A percentile compares a stretch with the other conserved stretches of the same genome.
phyloP scores from a whole-genome alignment of 192 early-diverging fungal genomes.

The Chytriomyces sp. region DNA sequence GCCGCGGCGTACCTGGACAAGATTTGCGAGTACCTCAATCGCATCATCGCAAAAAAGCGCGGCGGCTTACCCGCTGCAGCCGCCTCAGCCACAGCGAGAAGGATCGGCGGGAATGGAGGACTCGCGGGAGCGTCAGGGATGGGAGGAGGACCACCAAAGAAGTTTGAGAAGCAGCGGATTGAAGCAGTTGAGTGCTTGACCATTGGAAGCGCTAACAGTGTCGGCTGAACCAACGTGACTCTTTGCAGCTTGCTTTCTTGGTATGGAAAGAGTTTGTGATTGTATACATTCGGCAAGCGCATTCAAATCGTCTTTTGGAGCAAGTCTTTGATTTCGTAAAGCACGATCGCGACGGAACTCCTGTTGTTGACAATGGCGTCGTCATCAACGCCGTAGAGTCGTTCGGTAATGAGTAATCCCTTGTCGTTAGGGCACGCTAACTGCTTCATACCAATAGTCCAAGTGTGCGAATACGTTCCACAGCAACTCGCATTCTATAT shows the following conservation, averaged over 20 bases:
- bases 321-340: slow-evolving; percentile 72
- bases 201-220: too few species aligned
- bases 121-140: too few species aligned
- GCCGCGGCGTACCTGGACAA: slow-evolving; percentile 61
- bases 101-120: slow-evolving; percentile 24
- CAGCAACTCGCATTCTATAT: slow-evolving; percentile 73
- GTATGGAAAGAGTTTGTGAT: slow-evolving; percentile 76
- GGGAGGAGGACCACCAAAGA: too few species aligned
- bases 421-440: too few species aligned
- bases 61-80: slow-evolving; percentile 40
- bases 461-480: slow-evolving; percentile 63
- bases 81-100: not conserved
- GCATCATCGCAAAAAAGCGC: slow-evolving; percentile 48
- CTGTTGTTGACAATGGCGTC: slow-evolving; percentile 49
- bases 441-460: slow-evolving; percentile 41
- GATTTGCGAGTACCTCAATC: slow-evolving; percentile 76
- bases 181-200: slow-evolving; percentile 57
- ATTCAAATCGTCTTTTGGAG: slow-evolving; percentile 66
- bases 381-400: slow-evolving; percentile 59
- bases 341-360: slow-evolving; percentile 67
- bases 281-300: slow-evolving; percentile 54
- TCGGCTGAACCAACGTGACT: too few species aligned
- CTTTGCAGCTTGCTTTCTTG: slow-evolving; percentile 62
- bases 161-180: slow-evolving; percentile 62
- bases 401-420: slow-evolving; percentile 51